phyloP scores from a whole-genome alignment of 1,284 basidiomycete species.

The Fomitopsis betulina region DNA sequence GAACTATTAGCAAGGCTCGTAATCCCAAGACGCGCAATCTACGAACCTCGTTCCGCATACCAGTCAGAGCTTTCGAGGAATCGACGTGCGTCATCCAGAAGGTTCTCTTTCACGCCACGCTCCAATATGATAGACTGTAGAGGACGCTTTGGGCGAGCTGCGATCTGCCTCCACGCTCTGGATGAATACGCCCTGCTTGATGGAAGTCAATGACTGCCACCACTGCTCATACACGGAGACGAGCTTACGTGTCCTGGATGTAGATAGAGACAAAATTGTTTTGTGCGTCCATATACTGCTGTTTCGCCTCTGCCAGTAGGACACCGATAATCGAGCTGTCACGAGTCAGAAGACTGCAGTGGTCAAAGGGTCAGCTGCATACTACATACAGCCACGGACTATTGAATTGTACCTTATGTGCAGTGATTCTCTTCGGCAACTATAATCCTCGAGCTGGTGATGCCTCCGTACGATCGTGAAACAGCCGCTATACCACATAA shows the following conservation, averaged over 20 bases:
- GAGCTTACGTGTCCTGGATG: conserved; percentile 42
- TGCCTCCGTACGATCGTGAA: conserved; percentile 25
- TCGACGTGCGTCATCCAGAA: conserved; percentile 63
- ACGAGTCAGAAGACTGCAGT: conserved; percentile 46
- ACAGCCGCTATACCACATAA: conserved; percentile 29
- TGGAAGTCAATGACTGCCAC: not conserved
- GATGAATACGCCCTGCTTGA: conserved; percentile 23
- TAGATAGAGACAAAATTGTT: conserved; percentile 52
- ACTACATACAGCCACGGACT: not conserved
- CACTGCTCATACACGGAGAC: not conserved
- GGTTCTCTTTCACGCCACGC: conserved; percentile 55
- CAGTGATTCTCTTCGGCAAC: conserved; percentile 22
- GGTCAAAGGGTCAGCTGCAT: not conserved
- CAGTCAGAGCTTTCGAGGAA: conserved; percentile 62
- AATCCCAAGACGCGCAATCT: not conserved
- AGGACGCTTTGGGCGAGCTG: conserved; percentile 58
- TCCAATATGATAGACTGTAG: conserved; percentile 65
- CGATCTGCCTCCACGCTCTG: conserved; percentile 45
- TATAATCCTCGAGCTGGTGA: conserved; percentile 19
- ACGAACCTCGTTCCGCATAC: conserved; percentile 56
- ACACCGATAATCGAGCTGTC: conserved; percentile 42
- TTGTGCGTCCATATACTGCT: conserved; percentile 44
- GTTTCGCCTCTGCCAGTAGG: conserved; percentile 54
- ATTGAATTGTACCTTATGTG: conserved; percentile 21
- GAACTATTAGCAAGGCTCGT: not conserved